Conservation (phyloP, 2,329 filamentous ascomycete species). For the Aspergillus fischeri region DNA sequence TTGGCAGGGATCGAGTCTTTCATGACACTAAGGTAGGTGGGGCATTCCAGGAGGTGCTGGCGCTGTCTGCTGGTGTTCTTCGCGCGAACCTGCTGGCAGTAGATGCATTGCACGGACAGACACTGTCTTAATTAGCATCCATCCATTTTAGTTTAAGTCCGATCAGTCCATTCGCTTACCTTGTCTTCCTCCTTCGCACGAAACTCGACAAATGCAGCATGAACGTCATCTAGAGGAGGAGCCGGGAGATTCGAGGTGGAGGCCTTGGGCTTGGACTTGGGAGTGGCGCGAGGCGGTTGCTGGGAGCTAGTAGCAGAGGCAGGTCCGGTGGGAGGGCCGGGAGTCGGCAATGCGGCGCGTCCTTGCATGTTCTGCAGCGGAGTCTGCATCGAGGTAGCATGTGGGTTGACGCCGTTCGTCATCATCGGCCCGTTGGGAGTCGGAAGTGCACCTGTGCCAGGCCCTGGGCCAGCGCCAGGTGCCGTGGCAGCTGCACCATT, state of each 20-base stretch:
- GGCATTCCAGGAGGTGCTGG: slow-evolving; percentile 47
- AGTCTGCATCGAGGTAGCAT: slow-evolving; percentile 41
- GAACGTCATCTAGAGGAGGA: slow-evolving; percentile 46
- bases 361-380: slow-evolving; percentile 38
- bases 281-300: slow-evolving; percentile 33
- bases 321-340: slow-evolving; percentile 29
- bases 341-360: slow-evolving; percentile 38
- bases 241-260: slow-evolving; percentile 41
- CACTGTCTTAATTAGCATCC: slow-evolving; percentile 26
- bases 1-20: slow-evolving; percentile 51
- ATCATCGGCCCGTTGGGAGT: slow-evolving; percentile 42
- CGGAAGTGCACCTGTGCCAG: slow-evolving; percentile 33
- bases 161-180: slow-evolving; percentile 21
- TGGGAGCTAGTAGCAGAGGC: slow-evolving; percentile 29
- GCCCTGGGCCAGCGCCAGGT: slow-evolving; percentile 28
- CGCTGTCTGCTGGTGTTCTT: slow-evolving; percentile 50
- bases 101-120: slow-evolving; percentile 48
- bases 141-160: not conserved
- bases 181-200: slow-evolving; percentile 46
- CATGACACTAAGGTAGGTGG: slow-evolving; percentile 50
- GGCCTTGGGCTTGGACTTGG: slow-evolving; percentile 36
- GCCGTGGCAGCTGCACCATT: slow-evolving; percentile 33
- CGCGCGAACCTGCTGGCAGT: slow-evolving; percentile 48
- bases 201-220: slow-evolving; percentile 48
- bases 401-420: slow-evolving; percentile 42